Base-by-base conservation (phyloP, 31 red algal genomes). In the Odonthalia washingtoniensis region DNA sequence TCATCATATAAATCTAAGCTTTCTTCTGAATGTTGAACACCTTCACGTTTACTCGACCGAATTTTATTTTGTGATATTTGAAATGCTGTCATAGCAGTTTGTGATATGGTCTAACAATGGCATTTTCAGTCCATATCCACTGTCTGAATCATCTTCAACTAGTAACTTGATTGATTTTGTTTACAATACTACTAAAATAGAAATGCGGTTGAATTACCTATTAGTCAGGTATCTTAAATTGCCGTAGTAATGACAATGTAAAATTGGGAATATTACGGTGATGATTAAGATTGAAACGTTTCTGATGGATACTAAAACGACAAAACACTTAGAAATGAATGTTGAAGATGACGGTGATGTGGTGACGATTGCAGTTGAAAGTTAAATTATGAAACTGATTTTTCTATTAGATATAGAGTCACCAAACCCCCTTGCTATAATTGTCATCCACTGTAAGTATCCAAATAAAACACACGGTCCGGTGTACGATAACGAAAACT, bases 391-490 rank as follows among this genome's bases (percentile, higher is more conserved):
- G 37, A 0, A 83, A 69, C 52, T 17, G 63, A 14, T 16, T 5
- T 69, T 83, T 37, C 68, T 30, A 39, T 46, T 69, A 36, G 17
- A 12, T 37, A 61, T 26, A 65, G 42, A 4, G 21, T 21, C 18
- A 83, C 60, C 9, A 14, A 14, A 9, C 12, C 9, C 49, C 12
- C 9, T 21, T 57, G 9, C 49, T 21, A 57, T 14, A 14, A 21
- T 21, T 21, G 49, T 99, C 98, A 6, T 38, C 31, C 44, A 91
- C 85, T 44, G 79, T 83, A 35, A 97, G 84, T 32, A 94, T 97
- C 21, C 94, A 64, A 78, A 95, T 97, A 75, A 99, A 99, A 70
- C 95, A 97, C n/a, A n/a, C n/a, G n/a, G n/a, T n/a, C n/a, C n/a
- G n/a, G n/a, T n/a, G n/a, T n/a, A n/a, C n/a, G n/a, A n/a, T n/a